Conservation (phyloP, 441 rosid genomes). For the Arabidopsis hybrid region DNA sequence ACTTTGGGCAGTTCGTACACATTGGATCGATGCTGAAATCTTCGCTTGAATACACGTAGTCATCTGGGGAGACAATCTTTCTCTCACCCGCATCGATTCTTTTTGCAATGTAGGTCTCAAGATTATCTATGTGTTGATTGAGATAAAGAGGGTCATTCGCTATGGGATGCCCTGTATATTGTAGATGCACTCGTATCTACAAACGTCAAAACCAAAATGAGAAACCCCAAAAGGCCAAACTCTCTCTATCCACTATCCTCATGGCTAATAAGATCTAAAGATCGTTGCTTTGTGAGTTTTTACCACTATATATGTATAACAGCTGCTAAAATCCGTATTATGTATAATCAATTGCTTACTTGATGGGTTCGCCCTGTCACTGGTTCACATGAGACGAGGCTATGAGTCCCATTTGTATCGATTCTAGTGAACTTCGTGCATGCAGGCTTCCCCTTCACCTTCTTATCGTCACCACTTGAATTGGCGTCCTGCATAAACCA, state of each 20-base stretch:
- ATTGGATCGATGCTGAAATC: conserved; percentile 79
- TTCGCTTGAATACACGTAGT: conserved; percentile 48
- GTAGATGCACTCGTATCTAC: conserved; percentile 93
- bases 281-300: conserved; percentile 6
- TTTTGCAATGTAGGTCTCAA: conserved; percentile 54
- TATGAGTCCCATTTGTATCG: conserved; percentile 74
- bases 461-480: conserved; percentile 48
- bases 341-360: conserved; percentile 52
- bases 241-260: not conserved
- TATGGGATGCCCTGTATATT: conserved; percentile 82
- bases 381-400: conserved; percentile 89
- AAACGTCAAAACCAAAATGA: conserved; percentile 22
- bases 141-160: conserved; percentile 87
- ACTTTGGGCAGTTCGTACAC: conserved; percentile 89
- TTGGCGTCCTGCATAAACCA: conserved; percentile 55
- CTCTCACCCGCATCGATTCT: conserved; percentile 56
- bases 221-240: conserved; percentile 8
- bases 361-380: conserved; percentile 96
- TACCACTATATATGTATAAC: not conserved
- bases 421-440: conserved; percentile 86
- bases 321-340: not conserved
- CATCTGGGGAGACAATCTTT: conserved; percentile 36
- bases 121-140: conserved; percentile 48
- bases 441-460: conserved; percentile 76
- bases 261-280: conserved; percentile 1